phyloP scores from a whole-genome alignment of 805 yeast genomes.

The Jamesozyma rosinii region DNA sequence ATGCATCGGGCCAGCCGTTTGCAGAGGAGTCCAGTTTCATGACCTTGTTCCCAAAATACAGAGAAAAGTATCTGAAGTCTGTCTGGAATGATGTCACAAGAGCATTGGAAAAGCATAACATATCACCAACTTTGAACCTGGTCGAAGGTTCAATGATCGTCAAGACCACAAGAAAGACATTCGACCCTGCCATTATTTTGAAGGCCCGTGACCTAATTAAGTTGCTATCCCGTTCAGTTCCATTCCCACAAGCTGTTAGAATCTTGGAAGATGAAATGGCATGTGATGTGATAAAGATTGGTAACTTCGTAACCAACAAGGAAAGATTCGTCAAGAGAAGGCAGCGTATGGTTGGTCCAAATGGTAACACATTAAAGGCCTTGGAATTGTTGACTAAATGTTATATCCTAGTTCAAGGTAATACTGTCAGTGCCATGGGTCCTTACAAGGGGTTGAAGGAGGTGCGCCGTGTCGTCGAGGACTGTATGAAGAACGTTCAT shows the following conservation, averaged over 20 bases:
- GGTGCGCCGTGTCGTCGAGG: constrained; percentile 88
- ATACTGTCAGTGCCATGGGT: constrained; percentile 95
- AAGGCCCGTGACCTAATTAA: constrained; percentile 93
- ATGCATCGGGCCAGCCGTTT: constrained; percentile 76
- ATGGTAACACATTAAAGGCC: constrained; percentile 92
- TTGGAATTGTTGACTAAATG: constrained; percentile 91
- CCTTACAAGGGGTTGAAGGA: constrained; percentile 88
- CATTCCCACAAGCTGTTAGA: constrained; percentile 91
- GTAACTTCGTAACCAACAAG: constrained; percentile 77
- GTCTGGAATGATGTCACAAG: constrained; percentile 92
- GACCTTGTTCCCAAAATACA: constrained; percentile 91
- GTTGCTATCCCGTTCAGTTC: constrained; percentile 89
- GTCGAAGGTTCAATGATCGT: constrained; percentile 98
- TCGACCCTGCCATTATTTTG: constrained; percentile 85
- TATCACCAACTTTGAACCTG: constrained; percentile 77
- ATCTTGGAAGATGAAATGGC: constrained; percentile 86
- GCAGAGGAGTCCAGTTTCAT: constrained; percentile 94
- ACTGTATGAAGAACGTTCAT: constrained; percentile 92
- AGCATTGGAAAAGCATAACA: constrained; percentile 59
- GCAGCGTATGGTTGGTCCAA: constrained; percentile 93
- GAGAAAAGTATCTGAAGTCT: constrained; percentile 80
- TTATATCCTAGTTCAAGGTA: constrained; percentile 93
- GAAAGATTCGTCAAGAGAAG: constrained; percentile 92
- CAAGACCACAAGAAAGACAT: constrained; percentile 89
- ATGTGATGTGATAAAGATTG: constrained; percentile 93